These are phyloP conservation scores for Fraxinus floribunda DNA, from an alignment of 305 asterid species.

Conservation along the genomic window DNA sequence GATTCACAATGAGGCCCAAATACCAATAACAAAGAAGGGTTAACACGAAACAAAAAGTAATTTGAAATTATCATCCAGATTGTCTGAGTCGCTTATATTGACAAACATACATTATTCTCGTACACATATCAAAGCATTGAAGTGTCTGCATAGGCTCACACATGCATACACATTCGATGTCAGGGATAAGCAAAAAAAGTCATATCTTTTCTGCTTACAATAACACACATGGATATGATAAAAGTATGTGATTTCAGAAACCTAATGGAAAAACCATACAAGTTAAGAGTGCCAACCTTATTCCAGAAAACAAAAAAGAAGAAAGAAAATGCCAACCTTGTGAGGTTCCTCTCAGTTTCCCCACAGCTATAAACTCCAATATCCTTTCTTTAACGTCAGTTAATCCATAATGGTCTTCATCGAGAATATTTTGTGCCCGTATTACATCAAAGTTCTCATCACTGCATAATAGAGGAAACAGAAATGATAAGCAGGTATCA, in stretches of 20 bases:
- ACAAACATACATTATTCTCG: neutral
- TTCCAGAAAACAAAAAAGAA: slow-evolving; percentile 20
- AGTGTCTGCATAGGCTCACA: neutral
- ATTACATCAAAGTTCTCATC: slow-evolving; percentile 88
- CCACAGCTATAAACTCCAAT: slow-evolving; percentile 97
- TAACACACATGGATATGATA: slow-evolving; percentile 1
- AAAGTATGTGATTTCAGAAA: neutral
- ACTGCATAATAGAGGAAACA: slow-evolving; percentile 41
- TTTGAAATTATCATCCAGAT: neutral
- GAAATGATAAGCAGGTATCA: slow-evolving; percentile 7
- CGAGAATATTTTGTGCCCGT: slow-evolving; percentile 83
- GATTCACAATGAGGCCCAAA: neutral
- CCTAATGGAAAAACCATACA: slow-evolving; percentile 12
- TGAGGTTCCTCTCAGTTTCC: slow-evolving; percentile 92
- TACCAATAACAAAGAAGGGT: neutral
- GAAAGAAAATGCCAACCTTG: slow-evolving; percentile 66
- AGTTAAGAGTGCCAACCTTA: slow-evolving; percentile 21
- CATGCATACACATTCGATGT: slow-evolving; percentile 8
- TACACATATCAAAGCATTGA: slow-evolving; percentile 1
- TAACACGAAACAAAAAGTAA: neutral
- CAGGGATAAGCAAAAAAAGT: neutral
- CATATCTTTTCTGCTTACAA: slow-evolving; percentile 4
- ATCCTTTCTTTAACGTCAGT: slow-evolving; percentile 96
- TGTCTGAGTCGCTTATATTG: neutral
- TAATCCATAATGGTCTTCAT: slow-evolving; percentile 98